Percentiles rank a stretch among this genome's conserved stretches.
phyloP scores from a whole-genome alignment of 208 protist species.

The Endotrypanum monterogeii region DNA sequence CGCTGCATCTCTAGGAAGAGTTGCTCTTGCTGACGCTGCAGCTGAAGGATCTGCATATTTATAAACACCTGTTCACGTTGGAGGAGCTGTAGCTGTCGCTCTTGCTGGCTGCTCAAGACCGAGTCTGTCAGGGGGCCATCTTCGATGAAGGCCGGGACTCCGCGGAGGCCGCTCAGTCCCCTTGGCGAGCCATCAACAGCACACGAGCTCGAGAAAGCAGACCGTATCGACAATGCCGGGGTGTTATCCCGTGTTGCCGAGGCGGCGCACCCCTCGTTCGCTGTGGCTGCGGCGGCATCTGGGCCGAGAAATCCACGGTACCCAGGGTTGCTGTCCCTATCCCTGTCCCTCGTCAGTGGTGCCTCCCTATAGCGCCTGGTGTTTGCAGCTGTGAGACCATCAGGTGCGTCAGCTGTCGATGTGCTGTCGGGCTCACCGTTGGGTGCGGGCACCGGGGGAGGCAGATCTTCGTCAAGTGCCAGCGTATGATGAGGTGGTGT shows the following conservation, averaged over 20 bases:
- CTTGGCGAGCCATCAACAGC: not conserved
- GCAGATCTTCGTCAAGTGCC: not conserved
- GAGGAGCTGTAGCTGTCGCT: slow-evolving; percentile 9
- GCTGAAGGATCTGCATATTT: not conserved
- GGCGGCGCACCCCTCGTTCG: not conserved
- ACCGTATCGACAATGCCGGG: not conserved
- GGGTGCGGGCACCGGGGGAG: too few relatives aligned
- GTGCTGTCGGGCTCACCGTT: not conserved
- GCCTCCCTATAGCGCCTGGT: not conserved
- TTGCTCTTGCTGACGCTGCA: slow-evolving; percentile 21
- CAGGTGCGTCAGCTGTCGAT: not conserved
- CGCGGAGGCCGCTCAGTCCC: not conserved
- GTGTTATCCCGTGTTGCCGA: not conserved
- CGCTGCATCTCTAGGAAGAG: not conserved
- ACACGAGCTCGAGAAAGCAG: not conserved
- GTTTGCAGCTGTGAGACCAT: not conserved
- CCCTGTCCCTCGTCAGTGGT: not conserved
- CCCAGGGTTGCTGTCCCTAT: not conserved
- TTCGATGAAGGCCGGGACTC: not conserved
- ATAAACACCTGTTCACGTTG: slow-evolving; percentile 18
- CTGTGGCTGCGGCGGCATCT: not conserved
- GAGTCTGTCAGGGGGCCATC: slow-evolving; percentile 24
- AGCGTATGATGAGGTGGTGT: not conserved
- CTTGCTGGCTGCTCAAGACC: slow-evolving; percentile 23
- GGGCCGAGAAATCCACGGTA: not conserved